A percentile compares a stretch with the other conserved stretches of the same genome.
phyloP scores from a whole-genome alignment of 2,329 filamentous ascomycete genomes.

The Ophiostoma himal-ulmi region DNA sequence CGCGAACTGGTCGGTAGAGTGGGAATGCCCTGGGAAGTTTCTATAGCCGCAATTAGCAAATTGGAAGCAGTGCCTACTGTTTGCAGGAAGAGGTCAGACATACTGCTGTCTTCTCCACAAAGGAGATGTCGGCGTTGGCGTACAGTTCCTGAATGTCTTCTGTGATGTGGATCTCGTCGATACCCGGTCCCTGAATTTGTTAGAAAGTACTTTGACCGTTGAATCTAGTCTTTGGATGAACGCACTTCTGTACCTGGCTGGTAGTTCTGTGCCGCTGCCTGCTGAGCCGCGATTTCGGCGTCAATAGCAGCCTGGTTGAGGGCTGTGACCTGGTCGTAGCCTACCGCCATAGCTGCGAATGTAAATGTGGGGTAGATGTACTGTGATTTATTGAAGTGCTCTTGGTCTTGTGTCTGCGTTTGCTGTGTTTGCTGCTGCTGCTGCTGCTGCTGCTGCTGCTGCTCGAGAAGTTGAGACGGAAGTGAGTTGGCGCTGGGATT shows the following conservation, averaged over 20 bases:
- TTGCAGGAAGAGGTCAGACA: slow-evolving; percentile 34
- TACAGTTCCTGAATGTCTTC: slow-evolving; percentile 77
- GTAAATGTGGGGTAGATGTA: neutral
- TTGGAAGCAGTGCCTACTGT: neutral
- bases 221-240: slow-evolving; percentile 39
- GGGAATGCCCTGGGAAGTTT: slow-evolving; percentile 76
- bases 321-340: neutral
- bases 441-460: neutral
- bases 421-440: neutral
- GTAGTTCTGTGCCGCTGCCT: slow-evolving; percentile 55
- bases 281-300: slow-evolving; percentile 51
- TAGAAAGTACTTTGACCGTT: slow-evolving; percentile 34
- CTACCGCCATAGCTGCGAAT: neutral
- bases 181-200: slow-evolving; percentile 64
- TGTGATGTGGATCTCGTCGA: slow-evolving; percentile 72
- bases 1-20: slow-evolving; percentile 78
- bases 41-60: slow-evolving; percentile 39
- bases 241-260: slow-evolving; percentile 39
- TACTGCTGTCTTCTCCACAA: slow-evolving; percentile 82
- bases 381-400: neutral
- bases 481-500: neutral
- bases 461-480: neutral
- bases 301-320: slow-evolving; percentile 24
- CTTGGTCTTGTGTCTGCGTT: neutral
- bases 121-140: slow-evolving; percentile 77